Conservation (phyloP, 2,329 filamentous ascomycete species). For the Cryoendolithus antarcticus region DNA sequence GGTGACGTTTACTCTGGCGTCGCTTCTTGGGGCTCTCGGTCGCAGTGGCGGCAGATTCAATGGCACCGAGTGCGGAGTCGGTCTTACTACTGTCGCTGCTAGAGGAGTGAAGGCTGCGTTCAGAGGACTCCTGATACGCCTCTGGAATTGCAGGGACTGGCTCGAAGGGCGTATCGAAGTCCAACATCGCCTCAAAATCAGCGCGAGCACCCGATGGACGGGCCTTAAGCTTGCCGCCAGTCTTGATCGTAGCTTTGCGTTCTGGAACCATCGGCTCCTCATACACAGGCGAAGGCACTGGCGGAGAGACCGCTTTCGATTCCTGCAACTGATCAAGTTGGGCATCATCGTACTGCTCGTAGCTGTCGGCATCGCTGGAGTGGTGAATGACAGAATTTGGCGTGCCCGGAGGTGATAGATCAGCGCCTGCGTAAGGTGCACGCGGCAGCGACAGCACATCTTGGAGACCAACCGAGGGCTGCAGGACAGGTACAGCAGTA, state of each 20-base stretch:
- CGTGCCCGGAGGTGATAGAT: conserved; percentile 41
- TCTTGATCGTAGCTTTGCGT: conserved; percentile 75
- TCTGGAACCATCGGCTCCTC: conserved; percentile 50
- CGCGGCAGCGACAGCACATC: no score
- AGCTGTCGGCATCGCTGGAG: conserved; percentile 3
- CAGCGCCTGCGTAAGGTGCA: conserved; percentile 3
- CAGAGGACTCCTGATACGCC: conserved; percentile 14
- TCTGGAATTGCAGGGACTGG: conserved; percentile 21
- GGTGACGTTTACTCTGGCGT: conserved; percentile 9
- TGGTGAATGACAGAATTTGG: conserved; percentile 87
- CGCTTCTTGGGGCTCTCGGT: conserved; percentile 7
- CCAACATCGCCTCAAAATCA: conserved; percentile 65
- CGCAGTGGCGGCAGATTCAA: no score
- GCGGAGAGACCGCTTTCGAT: no score
- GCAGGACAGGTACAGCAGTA: conserved; percentile 11
- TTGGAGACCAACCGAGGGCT: conserved; percentile 9
- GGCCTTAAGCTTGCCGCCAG: conserved; percentile 74
- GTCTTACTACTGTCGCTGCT: conserved; percentile 16
- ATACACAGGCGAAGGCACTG: no score
- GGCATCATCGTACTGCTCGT: conserved; percentile 4
- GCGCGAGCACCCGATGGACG: conserved; percentile 77
- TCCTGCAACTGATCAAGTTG: conserved; percentile 5
- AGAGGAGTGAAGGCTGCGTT: conserved; percentile 13
- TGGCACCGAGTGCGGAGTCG: conserved; percentile 13
- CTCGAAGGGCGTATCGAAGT: conserved; percentile 73